Conservation (phyloP, 164 flowering plant species). For the Annona cherimola region DNA sequence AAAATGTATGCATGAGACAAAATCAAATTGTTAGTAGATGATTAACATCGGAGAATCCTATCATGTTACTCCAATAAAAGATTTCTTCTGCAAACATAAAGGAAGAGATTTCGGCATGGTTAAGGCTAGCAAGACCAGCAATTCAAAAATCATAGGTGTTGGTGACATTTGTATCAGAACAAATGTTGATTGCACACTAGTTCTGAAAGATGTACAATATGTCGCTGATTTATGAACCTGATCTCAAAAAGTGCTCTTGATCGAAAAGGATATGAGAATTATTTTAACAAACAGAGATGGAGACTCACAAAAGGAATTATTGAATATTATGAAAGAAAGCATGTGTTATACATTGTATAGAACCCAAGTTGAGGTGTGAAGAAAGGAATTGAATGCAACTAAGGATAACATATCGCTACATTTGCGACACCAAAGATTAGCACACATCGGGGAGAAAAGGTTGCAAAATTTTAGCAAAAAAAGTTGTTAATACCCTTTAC, state of each 20-base stretch:
- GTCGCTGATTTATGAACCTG: neutral
- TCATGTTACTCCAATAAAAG: neutral
- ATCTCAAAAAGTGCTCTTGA: neutral
- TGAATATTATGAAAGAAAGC: neutral
- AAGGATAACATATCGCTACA: neutral
- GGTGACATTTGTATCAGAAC: neutral
- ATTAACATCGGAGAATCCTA: neutral
- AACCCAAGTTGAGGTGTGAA: neutral
- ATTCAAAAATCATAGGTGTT: neutral
- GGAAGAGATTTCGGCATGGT: neutral
- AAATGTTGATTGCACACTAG: neutral
- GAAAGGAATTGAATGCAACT: neutral
- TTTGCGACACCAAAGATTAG: neutral
- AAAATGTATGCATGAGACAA: neutral
- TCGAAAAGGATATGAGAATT: neutral
- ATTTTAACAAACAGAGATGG: neutral
- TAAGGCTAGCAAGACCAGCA: neutral
- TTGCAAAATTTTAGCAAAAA: neutral
- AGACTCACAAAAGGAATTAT: neutral
- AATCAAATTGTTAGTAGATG: too few species aligned
- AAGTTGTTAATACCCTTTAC: neutral
- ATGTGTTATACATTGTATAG: neutral
- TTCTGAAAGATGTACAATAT: slow-evolving; percentile 1
- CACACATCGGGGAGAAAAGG: neutral
- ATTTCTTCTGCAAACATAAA: neutral